Base-by-base conservation (phyloP, 768 basidiomycete species). In the Panus rudis region DNA sequence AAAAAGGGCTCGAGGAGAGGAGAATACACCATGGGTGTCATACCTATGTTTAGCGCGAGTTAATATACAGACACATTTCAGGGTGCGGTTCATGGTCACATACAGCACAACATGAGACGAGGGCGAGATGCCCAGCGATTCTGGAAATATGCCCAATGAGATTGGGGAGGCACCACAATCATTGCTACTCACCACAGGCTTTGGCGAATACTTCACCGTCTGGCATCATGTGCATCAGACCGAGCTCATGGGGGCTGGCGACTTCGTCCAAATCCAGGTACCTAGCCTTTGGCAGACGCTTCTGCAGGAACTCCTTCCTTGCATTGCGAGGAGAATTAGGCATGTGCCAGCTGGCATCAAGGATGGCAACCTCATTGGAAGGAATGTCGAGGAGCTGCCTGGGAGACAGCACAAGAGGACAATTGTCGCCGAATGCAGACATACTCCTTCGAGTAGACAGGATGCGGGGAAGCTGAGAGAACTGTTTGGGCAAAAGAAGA, bases 201-300 rank as follows among this genome's bases (percentile, higher is more conserved):
- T 75, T 69, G 20, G 83, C 81, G 61, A 98, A 98, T 27, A 68
- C 65, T 33, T 75, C 69, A 26, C 65, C 68, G 25, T 70, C 63
- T 14, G 96, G 96, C 74, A 98, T 81, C 92, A 98, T 98, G 65
- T 98, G 94, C 56, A 85, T 85, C 19, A 98, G 69, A 11, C 85
- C 87, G 4, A 93, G 71, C 41, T 81, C 74, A 58, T 89, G 83
- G 7, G 75, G 63, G 46, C 76, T 80, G 1, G 85, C 77, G 21
- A 90, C 84, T 40, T 78, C 69, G 61, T 96, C 92, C 20, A 93
- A 67, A 58, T 92, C 84, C 51, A 92, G 71, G 55, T 80, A 87
- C 40, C 73, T 75, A 1, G 91, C 79, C 10, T 73, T 70, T 4
- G 84, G 85, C 25, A 96, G 75, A 25, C 82, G 74, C 49, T 76